A percentile compares a stretch with the other conserved stretches of the same genome.
phyloP scores from a whole-genome alignment of 2,329 filamentous ascomycete species.

The Diaporthe helianthi region DNA sequence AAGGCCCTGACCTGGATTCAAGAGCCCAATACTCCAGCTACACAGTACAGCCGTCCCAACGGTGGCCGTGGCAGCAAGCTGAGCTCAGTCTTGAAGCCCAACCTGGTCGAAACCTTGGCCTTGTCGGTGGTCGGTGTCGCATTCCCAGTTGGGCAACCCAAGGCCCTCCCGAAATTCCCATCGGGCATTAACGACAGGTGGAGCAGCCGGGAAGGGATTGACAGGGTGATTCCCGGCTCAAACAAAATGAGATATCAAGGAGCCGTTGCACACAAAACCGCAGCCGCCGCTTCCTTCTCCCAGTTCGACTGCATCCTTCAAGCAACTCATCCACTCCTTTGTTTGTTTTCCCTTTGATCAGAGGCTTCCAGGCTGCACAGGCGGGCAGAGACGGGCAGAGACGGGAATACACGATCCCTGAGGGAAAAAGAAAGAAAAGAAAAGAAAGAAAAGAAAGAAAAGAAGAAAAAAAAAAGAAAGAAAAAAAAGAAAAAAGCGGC shows the following conservation, averaged over 20 bases:
- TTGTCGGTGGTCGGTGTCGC: conserved; percentile 30
- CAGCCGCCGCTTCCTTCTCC: conserved; percentile 1
- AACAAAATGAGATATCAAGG: conserved; percentile 30
- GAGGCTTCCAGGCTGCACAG: conserved; percentile 13
- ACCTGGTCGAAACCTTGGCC: conserved; percentile 29
- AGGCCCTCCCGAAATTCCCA: conserved; percentile 34
- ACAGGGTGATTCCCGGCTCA: conserved; percentile 26
- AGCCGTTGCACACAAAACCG: conserved; percentile 24
- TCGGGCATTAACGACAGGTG: conserved; percentile 34
- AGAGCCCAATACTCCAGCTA: conserved; percentile 11
- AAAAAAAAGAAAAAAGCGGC: no score
- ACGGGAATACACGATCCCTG: background rate
- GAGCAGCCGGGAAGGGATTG: conserved; percentile 31
- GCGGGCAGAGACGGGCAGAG: conserved; percentile 16
- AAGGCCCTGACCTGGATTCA: background rate
- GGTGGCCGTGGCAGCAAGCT: background rate
- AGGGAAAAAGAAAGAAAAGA: no score
- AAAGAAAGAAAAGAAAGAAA: no score
- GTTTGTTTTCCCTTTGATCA: background rate
- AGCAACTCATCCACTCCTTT: background rate
- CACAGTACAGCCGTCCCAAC: background rate
- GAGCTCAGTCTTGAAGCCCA: conserved; percentile 28
- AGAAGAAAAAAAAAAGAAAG: no score
- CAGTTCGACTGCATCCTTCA: background rate
- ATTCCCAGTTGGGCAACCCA: conserved; percentile 31